phyloP scores from a whole-genome alignment of 441 rosid species.

The Jatropha podagrica region DNA sequence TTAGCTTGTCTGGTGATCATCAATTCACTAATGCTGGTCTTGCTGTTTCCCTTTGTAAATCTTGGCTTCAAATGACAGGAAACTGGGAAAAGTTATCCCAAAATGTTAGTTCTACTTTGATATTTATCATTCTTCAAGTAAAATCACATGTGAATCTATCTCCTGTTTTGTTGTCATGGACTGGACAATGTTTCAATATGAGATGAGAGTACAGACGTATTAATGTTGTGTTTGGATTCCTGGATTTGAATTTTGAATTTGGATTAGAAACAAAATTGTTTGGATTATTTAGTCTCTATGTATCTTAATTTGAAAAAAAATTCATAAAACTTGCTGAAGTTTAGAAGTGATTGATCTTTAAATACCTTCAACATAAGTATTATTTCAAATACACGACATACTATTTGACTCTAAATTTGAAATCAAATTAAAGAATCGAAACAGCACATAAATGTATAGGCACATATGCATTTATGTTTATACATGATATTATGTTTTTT shows the following conservation, averaged over 20 bases:
- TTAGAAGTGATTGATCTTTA: no score
- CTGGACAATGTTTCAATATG: neutral
- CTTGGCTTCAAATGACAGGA: slow-evolving; percentile 82
- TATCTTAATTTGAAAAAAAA: no score
- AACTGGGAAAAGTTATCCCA: slow-evolving; percentile 52
- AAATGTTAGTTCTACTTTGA: slow-evolving; percentile 42
- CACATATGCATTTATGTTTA: neutral
- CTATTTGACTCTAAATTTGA: no score
- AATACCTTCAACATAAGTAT: no score
- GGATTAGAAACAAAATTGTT: no score
- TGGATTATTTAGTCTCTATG: no score
- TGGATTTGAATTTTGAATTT: no score
- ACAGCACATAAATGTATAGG: no score
- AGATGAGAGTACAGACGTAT: neutral
- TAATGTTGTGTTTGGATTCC: no score
- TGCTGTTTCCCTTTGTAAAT: slow-evolving; percentile 75
- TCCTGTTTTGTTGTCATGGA: neutral
- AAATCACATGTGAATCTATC: slow-evolving; percentile 10
- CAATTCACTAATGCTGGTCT: slow-evolving; percentile 82
- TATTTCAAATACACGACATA: no score
- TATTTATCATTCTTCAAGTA: slow-evolving; percentile 12
- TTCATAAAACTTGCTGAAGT: no score
- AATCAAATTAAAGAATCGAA: no score
- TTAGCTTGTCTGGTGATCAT: slow-evolving; percentile 82
- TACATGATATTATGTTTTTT: neutral